Base-by-base conservation (phyloP, 192 early-diverging fungal genomes). In the Backusella tarrabulga region DNA sequence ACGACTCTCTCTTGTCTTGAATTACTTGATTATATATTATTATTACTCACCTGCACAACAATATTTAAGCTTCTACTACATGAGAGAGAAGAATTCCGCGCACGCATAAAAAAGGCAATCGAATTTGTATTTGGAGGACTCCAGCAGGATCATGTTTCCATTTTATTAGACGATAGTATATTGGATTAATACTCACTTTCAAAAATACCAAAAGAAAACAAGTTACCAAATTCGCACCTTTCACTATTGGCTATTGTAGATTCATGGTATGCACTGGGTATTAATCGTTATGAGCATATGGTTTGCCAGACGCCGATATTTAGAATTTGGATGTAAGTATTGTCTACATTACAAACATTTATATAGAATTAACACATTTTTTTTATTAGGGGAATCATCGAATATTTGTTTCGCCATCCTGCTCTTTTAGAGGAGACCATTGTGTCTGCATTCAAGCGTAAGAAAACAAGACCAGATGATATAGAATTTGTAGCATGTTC, bases 301-400 rank as follows among this genome's bases (percentile, higher is more conserved):
- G 93, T 98, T 19, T 97, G 96, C 71, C 95, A 97, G 84, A 98
- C 97, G 2, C 97, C 97, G 8, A 87, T 96, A 14, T 98, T 98
- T 83, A 86, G 95, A 12, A 88, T 98, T 80, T 94, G 96, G 91
- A 88, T 96, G 83, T 90, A 89, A 83, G 32, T n/a, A 19, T 23
- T 26, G 42, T n/a, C 26, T 63, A 29, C 2, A 36, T 29, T 29
- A 29, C 26, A 4, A 9, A 29, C 11, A 63, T 63, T 12, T 11
- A 63, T 11, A 29, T 3, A 29, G 17, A 23, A 17, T 70, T 14
- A 68, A 41, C 2, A 56, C n/a, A 6, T n/a, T 35, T 38, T 41
- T n/a, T n/a, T n/a, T 44, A 36, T 68, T 67, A 91, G 90, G 73
- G 97, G 97, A 38, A 96, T 97, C 67, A 92, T 94, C 9, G 97